phyloP scores from a whole-genome alignment of 768 basidiomycete genomes.

The Kwoniella mangroviensis region DNA sequence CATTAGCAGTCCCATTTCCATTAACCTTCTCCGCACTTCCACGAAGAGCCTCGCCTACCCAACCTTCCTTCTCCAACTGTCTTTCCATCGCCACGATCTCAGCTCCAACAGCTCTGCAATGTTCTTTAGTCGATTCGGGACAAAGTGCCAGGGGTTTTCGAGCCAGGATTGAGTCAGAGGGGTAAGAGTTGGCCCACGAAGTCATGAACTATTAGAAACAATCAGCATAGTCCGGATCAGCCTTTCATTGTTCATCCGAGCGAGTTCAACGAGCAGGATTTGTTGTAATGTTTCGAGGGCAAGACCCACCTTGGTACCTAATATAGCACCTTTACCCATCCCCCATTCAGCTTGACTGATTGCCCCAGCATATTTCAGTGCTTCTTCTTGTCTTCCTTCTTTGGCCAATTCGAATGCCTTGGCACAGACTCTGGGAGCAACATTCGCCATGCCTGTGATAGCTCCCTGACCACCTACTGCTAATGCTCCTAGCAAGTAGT shows the following conservation, averaged over 20 bases:
- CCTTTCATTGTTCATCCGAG: too few relatives aligned
- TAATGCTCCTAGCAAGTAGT: slow-evolving; percentile 35
- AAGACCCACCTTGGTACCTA: slow-evolving; percentile 40
- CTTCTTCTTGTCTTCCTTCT: slow-evolving; percentile 27
- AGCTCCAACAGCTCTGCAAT: slow-evolving; percentile 14
- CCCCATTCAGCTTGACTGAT: slow-evolving; percentile 37
- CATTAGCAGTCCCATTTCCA: slow-evolving; percentile 18
- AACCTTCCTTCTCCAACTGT: slow-evolving; percentile 31
- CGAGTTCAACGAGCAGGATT: too few relatives aligned
- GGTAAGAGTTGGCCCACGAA: slow-evolving; percentile 24
- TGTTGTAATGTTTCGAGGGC: too few relatives aligned
- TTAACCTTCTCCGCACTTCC: slow-evolving; percentile 11
- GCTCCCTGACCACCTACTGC: slow-evolving; percentile 37
- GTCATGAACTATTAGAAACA: slow-evolving; percentile 21
- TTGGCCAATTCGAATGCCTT: slow-evolving; percentile 35
- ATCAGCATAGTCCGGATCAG: too few relatives aligned
- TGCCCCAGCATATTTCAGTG: slow-evolving; percentile 25
- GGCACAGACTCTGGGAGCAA: slow-evolving; percentile 36
- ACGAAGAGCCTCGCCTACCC: slow-evolving; percentile 10
- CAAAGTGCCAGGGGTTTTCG: slow-evolving; percentile 34
- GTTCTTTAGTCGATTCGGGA: slow-evolving; percentile 29
- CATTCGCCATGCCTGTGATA: slow-evolving; percentile 43
- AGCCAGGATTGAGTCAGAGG: slow-evolving; percentile 22
- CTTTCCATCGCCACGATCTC: slow-evolving; percentile 29
- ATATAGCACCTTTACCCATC: slow-evolving; percentile 32